phyloP scores from a whole-genome alignment of 805 yeast genomes.

The Huiozyma naganishii region DNA sequence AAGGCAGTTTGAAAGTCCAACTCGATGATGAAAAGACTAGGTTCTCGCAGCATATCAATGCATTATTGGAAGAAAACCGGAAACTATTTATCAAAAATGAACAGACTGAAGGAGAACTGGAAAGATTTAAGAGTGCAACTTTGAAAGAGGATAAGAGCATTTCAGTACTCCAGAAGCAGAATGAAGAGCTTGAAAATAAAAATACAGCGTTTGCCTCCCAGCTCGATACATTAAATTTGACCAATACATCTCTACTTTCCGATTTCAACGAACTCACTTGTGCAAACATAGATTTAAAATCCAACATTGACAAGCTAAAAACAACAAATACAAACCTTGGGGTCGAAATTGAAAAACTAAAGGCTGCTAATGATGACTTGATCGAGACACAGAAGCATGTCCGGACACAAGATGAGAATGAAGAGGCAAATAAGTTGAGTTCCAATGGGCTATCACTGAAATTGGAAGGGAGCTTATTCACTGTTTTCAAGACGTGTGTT shows the following conservation, averaged over 20 bases:
- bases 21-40: constrained; percentile 12
- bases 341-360: background rate
- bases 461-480: constrained; percentile 11
- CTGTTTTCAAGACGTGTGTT: constrained; percentile 40
- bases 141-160: background rate
- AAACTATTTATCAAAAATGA: background rate
- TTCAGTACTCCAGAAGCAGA: background rate
- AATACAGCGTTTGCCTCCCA: background rate
- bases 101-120: background rate
- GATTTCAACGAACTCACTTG: background rate
- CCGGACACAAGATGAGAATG: background rate
- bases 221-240: background rate
- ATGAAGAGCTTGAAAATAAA: background rate
- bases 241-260: background rate
- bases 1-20: constrained; percentile 13
- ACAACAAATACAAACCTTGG: constrained; percentile 27
- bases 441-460: background rate
- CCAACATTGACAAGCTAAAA: constrained; percentile 4
- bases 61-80: background rate
- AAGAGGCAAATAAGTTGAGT: background rate
- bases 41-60: background rate
- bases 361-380: background rate
- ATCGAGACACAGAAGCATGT: background rate
- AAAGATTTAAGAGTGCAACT: no score
- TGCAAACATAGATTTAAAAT: background rate